These are phyloP conservation scores for Paraconiothyrium brasiliense DNA, from an alignment of 2,329 filamentous ascomycete genomes.

Conservation along the genomic window DNA sequence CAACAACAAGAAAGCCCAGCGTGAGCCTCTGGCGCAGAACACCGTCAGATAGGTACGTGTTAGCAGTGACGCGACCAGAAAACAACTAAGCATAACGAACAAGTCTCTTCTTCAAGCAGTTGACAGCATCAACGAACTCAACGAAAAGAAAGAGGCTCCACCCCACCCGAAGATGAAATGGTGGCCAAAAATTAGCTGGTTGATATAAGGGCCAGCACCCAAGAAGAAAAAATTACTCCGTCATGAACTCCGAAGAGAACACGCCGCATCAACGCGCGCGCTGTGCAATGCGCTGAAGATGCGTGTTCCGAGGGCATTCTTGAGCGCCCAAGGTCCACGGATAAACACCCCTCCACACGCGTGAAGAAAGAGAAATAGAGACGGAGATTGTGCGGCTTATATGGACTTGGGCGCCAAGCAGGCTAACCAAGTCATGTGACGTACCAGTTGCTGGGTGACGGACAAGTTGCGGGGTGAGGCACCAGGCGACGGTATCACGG, in stretches of 20 bases:
- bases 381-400: background rate
- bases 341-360: no score
- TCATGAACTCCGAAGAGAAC: background rate
- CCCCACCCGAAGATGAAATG: background rate
- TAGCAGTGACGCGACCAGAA: background rate
- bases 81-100: background rate
- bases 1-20: no score
- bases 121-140: conserved; percentile 11
- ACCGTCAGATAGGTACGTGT: no score
- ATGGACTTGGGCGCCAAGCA: background rate
- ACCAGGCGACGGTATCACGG: background rate
- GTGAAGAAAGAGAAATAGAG: background rate
- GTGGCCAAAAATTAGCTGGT: background rate
- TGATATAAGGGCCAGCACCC: background rate
- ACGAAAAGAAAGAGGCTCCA: conserved; percentile 11
- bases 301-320: background rate
- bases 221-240: background rate
- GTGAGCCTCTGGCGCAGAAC: no score
- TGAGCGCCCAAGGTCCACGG: background rate
- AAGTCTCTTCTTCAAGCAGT: conserved; percentile 16
- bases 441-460: background rate
- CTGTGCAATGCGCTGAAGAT: background rate
- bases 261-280: background rate
- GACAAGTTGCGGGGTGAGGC: background rate
- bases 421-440: background rate